Evolutionary conservation across 2,329 filamentous ascomycete species (phyloP).

Genomic region (Aspergillus sp.): DNA sequence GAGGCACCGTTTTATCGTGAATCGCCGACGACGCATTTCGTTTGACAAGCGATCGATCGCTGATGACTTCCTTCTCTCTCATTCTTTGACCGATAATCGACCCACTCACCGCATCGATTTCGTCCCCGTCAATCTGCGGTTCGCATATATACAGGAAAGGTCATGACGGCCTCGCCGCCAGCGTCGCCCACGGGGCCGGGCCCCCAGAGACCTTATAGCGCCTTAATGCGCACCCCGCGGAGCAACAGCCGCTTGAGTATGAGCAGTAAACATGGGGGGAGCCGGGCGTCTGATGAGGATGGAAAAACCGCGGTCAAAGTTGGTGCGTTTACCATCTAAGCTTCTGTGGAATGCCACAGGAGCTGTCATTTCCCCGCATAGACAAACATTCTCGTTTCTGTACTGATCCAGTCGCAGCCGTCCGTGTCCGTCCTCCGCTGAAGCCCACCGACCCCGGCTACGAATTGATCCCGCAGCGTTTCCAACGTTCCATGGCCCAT

Average conservation of each 20-base stretch:
- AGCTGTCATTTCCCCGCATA: not conserved
- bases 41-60: slow-evolving; percentile 1
- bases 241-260: slow-evolving; percentile 86
- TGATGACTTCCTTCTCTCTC: slow-evolving; percentile 18
- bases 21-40: not conserved
- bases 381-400: slow-evolving; percentile 3
- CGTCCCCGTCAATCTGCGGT: slow-evolving; percentile 7
- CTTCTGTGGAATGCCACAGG: not conserved
- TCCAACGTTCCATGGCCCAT: slow-evolving; percentile 89
- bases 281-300: slow-evolving; percentile 86
- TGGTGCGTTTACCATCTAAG: slow-evolving; percentile 62
- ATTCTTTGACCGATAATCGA: slow-evolving; percentile 15
- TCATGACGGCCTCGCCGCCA: slow-evolving; percentile 70
- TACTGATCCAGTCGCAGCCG: slow-evolving; percentile 57
- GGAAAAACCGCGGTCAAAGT: slow-evolving; percentile 92
- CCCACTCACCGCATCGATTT: slow-evolving; percentile 12
- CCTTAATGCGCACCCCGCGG: slow-evolving; percentile 72
- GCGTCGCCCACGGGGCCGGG: slow-evolving; percentile 57
- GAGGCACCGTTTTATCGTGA: not conserved
- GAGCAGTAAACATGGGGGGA: slow-evolving; percentile 70
- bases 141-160: slow-evolving; percentile 18
- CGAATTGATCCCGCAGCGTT: slow-evolving; percentile 93
- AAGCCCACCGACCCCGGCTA: slow-evolving; percentile 82
- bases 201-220: slow-evolving; percentile 73
- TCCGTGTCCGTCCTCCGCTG: slow-evolving; percentile 87